Conservation (phyloP, 495 filamentous ascomycete species). For the Hapsidospora chrysogenum region DNA sequence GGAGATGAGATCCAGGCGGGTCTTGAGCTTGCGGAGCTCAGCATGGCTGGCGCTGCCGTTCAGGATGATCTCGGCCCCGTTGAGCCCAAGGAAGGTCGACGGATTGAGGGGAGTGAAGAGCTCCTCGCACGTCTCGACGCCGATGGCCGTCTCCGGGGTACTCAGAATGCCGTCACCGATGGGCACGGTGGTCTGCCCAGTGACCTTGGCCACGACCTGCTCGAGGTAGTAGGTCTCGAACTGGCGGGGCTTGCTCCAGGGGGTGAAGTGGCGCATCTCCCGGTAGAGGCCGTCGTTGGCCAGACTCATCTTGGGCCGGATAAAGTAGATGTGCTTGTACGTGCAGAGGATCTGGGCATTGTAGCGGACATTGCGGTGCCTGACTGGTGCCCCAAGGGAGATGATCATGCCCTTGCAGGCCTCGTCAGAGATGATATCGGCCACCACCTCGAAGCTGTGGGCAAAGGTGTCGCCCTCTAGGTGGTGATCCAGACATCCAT, state of each 20-base stretch:
- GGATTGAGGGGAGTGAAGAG: slow-evolving; percentile 43
- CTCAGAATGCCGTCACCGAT: slow-evolving; percentile 66
- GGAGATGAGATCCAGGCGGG: slow-evolving; percentile 53
- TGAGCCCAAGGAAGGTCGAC: neutral
- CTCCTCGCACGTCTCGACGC: slow-evolving; percentile 65
- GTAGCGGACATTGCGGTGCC: slow-evolving; percentile 43
- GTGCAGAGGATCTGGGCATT: slow-evolving; percentile 49
- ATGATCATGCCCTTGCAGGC: slow-evolving; percentile 52
- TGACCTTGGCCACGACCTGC: slow-evolving; percentile 41
- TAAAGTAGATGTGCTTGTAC: slow-evolving; percentile 40
- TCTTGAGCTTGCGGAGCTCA: slow-evolving; percentile 58
- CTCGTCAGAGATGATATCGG: slow-evolving; percentile 37
- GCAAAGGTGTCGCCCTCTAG: slow-evolving; percentile 22
- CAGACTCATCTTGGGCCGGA: slow-evolving; percentile 46
- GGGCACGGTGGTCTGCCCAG: slow-evolving; percentile 41
- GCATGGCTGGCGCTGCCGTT: slow-evolving; percentile 43
- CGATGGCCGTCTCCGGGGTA: slow-evolving; percentile 56
- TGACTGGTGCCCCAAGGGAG: slow-evolving; percentile 45
- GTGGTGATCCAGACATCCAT: slow-evolving; percentile 39
- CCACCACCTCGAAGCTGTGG: slow-evolving; percentile 55
- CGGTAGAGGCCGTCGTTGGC: slow-evolving; percentile 65
- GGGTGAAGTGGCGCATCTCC: slow-evolving; percentile 48
- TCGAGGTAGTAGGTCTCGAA: slow-evolving; percentile 62
- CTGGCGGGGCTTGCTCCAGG: slow-evolving; percentile 24
- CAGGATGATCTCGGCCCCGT: slow-evolving; percentile 61